Evolutionary conservation across 331 rosid species (phyloP).

Genomic region (Quercus phellos): DNA sequence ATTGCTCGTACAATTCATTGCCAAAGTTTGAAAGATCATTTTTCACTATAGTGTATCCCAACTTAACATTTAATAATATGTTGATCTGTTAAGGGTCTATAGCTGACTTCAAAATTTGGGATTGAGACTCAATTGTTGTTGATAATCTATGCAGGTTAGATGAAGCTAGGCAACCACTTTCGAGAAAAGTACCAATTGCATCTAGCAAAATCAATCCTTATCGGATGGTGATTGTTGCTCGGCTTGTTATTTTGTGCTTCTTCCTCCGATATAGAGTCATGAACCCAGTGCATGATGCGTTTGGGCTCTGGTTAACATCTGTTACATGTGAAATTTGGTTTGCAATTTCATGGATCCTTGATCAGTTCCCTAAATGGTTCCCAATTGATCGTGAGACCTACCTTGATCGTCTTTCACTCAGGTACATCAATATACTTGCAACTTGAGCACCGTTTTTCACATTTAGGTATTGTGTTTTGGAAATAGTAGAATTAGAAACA

Average conservation of each 20-base stretch:
- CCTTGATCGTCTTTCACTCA: slow-evolving; percentile 84
- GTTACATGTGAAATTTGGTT: slow-evolving; percentile 92
- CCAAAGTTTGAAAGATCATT: background rate
- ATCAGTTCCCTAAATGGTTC: slow-evolving; percentile 95
- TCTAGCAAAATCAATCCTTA: slow-evolving; percentile 91
- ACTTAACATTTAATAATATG: no score
- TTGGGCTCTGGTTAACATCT: slow-evolving; percentile 85
- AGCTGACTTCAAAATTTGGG: no score
- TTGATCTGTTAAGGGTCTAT: no score
- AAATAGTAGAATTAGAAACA: no score
- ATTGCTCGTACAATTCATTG: background rate
- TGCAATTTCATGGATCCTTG: slow-evolving; percentile 85
- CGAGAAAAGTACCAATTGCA: slow-evolving; percentile 90
- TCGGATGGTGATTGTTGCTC: slow-evolving; percentile 74
- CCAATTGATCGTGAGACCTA: slow-evolving; percentile 94
- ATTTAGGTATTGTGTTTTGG: no score
- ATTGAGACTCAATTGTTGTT: background rate
- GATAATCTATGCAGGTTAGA: slow-evolving; percentile 65
- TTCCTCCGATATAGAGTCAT: slow-evolving; percentile 70
- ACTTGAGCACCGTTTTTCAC: no score
- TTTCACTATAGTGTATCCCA: background rate
- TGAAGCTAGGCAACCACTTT: slow-evolving; percentile 85
- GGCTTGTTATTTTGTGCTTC: slow-evolving; percentile 57
- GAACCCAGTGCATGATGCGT: slow-evolving; percentile 80
- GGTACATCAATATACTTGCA: slow-evolving; percentile 33